Evolutionary conservation across 2,329 filamentous ascomycete genomes (phyloP).

Genomic region (Metarhizium album): DNA sequence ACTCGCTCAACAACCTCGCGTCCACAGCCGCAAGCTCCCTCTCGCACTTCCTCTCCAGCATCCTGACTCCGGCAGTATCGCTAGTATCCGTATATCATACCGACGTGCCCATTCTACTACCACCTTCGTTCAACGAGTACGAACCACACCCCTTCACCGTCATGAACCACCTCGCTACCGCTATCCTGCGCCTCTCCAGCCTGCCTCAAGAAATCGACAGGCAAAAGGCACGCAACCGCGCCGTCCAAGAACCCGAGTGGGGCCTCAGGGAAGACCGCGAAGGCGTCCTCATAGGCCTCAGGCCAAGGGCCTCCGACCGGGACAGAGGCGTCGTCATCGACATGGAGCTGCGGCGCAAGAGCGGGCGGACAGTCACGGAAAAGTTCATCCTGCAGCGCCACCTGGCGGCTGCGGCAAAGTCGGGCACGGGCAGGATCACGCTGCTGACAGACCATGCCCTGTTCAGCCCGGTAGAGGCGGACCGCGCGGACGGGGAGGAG

Average conservation of each 20-base stretch:
- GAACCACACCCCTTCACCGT: conserved; percentile 60
- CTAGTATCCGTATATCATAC: conserved; percentile 73
- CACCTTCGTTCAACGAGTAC: conserved; percentile 37
- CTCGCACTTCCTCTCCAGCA: conserved; percentile 57
- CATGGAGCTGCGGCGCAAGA: conserved; percentile 78
- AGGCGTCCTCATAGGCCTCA: conserved; percentile 63
- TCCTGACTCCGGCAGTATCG: conserved; percentile 56
- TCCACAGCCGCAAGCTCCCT: conserved; percentile 44
- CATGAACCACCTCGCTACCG: conserved; percentile 78
- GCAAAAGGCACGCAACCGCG: conserved; percentile 67
- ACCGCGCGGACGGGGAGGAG: conserved; percentile 30
- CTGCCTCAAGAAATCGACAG: conserved; percentile 63
- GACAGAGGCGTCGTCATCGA: conserved; percentile 55
- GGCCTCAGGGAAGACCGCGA: conserved; percentile 69
- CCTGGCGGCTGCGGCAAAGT: background rate
- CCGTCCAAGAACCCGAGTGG: conserved; percentile 63
- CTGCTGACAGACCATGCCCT: conserved; percentile 69
- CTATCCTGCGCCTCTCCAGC: conserved; percentile 63
- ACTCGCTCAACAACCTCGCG: conserved; percentile 62
- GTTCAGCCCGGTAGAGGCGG: conserved; percentile 40
- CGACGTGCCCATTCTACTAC: conserved; percentile 56
- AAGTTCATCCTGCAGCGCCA: conserved; percentile 38
- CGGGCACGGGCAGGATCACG: conserved; percentile 27
- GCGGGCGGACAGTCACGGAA: conserved; percentile 67
- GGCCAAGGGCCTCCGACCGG: conserved; percentile 31